Evolutionary conservation across 805 yeast genomes (phyloP).

Genomic region (Metschnikowia corniflorae): DNA sequence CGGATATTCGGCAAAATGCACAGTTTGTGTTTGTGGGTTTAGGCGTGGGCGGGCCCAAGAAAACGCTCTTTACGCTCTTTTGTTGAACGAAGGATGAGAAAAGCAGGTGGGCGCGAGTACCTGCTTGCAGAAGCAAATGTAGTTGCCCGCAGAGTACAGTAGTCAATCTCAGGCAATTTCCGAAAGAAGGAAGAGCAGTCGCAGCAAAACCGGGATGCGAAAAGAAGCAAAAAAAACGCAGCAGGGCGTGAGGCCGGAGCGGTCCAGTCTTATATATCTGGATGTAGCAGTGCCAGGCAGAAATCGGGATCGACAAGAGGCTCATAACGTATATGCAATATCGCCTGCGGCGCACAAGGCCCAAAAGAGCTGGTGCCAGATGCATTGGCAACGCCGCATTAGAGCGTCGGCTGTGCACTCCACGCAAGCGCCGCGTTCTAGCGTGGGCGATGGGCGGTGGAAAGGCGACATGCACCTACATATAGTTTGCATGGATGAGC

Average conservation of each 20-base stretch:
- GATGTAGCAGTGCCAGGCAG: slow-evolving; percentile 2
- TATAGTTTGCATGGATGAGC: neutral
- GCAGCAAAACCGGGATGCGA: too few relatives aligned
- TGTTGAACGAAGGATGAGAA: too few relatives aligned
- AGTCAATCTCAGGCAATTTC: too few relatives aligned
- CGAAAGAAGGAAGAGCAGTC: too few relatives aligned
- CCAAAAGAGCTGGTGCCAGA: slow-evolving; percentile 2
- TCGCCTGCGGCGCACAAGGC: slow-evolving; percentile 5
- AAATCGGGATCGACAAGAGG: slow-evolving; percentile 11
- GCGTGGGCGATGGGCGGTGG: neutral
- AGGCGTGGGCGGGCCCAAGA: too few relatives aligned
- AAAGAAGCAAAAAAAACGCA: neutral
- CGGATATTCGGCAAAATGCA: too few relatives aligned
- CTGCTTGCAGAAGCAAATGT: too few relatives aligned
- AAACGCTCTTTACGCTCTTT: too few relatives aligned
- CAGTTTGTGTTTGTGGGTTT: too few relatives aligned
- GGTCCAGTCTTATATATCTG: slow-evolving; percentile 3
- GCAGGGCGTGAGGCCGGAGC: slow-evolving; percentile 1
- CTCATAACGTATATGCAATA: slow-evolving; percentile 9
- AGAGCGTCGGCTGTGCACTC: slow-evolving; percentile 11
- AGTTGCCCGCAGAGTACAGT: too few relatives aligned
- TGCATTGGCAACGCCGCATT: slow-evolving; percentile 8
- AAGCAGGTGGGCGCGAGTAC: neutral
- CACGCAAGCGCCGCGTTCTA: slow-evolving; percentile 6
- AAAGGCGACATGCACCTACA: neutral